Evolutionary conservation across 75 land plant genomes (phyloP), one percentile per base, ranked within the genome.

Genomic region (Gnetum montanum): DNA sequence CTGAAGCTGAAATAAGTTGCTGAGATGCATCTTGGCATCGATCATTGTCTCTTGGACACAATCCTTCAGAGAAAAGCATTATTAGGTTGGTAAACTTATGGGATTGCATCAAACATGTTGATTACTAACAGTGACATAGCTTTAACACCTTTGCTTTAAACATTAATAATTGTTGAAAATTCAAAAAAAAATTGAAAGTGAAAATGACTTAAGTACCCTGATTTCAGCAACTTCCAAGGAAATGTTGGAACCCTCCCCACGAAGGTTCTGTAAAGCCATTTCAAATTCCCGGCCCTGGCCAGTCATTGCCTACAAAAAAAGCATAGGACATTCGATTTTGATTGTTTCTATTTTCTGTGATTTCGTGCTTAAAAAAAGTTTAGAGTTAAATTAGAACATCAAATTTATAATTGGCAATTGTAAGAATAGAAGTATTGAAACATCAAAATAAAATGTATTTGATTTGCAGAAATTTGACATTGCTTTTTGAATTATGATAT

Each of bases 161-260:
- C n/a, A n/a, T n/a, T n/a, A n/a, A n/a, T n/a, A n/a, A n/a, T n/a
- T n/a, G n/a, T n/a, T n/a, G n/a, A n/a, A n/a, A n/a, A n/a, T n/a
- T n/a, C n/a, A n/a, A n/a, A n/a, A n/a, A n/a, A n/a, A n/a, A n/a
- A 51, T n/a, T 29, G 6, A 26, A 52, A 31, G 30, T 18, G 25
- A 18, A 62, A 24, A 28, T n/a, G n/a, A n/a, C n/a, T n/a, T 34
- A 52, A 18, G 36, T 19, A 90, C 96, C 64, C 66, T 68, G 23
- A 91, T 87, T 57, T 91, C 88, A 41, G 71, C 54, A 20, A 81
- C 73, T 64, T 91, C 93, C 0, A 54, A 13, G 34, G 84, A 61
- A 23, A 88, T 58, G 66, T 91, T 80, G 34, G 62, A 68, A 64
- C 81, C 70, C 25, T 71, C 73, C 37, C 97, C 97, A 18, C 97